Evolutionary conservation across 441 rosid genomes (phyloP).

Genomic region (Pelargonium citronellum): DNA sequence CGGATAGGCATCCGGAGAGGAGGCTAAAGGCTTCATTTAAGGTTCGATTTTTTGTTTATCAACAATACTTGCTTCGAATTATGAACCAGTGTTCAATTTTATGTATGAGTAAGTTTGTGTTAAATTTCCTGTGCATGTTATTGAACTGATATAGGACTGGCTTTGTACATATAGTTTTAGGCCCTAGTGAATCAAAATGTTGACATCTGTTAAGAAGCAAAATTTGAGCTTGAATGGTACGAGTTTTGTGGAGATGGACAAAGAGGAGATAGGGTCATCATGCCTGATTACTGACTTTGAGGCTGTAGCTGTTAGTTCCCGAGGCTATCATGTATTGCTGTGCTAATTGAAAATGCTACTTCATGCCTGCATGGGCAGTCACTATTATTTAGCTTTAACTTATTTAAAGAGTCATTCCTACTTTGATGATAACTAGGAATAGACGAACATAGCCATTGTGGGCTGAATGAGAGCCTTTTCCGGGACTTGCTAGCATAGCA

Average conservation of each 20-base stretch:
- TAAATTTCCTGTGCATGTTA: background rate
- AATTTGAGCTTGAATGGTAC: background rate
- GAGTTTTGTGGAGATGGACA: background rate
- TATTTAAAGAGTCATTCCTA: background rate
- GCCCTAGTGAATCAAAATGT: background rate
- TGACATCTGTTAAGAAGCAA: background rate
- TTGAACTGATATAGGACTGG: slow-evolving; percentile 8
- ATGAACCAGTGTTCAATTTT: background rate
- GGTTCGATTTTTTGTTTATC: slow-evolving; percentile 32
- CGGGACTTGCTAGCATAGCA: background rate
- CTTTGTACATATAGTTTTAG: background rate
- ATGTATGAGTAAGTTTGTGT: background rate
- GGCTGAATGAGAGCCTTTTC: background rate
- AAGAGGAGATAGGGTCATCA: background rate
- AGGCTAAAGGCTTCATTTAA: slow-evolving; percentile 87
- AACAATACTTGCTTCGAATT: background rate
- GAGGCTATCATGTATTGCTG: background rate
- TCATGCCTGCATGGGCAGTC: background rate
- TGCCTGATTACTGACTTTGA: background rate
- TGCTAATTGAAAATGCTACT: background rate
- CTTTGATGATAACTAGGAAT: background rate
- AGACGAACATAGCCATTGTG: background rate
- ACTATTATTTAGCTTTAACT: background rate
- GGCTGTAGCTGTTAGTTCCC: background rate
- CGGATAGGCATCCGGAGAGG: slow-evolving; percentile 76